Evolutionary conservation across 352 stramenopile species (phyloP).

Genomic region (Phytophthora gonapodyides): DNA sequence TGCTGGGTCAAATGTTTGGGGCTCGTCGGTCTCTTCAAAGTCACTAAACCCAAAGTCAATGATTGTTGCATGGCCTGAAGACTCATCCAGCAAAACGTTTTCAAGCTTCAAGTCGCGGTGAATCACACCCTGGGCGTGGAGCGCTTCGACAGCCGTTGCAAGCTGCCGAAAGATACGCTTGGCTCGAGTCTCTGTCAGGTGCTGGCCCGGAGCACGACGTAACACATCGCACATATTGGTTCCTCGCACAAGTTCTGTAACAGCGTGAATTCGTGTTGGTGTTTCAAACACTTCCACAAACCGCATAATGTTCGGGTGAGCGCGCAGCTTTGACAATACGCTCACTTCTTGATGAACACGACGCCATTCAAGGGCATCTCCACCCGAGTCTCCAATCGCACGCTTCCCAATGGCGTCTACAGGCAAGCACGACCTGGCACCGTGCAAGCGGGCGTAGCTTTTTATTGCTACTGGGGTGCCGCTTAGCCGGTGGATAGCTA

Average conservation of each 20-base stretch:
- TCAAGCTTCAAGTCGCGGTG: slow-evolving; percentile 82
- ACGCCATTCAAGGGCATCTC: slow-evolving; percentile 59
- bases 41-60: slow-evolving; percentile 82
- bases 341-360: slow-evolving; percentile 61
- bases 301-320: slow-evolving; percentile 50
- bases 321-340: slow-evolving; percentile 43
- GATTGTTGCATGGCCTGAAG: slow-evolving; percentile 36
- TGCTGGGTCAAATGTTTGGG: slow-evolving; percentile 9
- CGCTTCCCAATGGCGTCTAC: slow-evolving; percentile 11
- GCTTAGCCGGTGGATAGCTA: slow-evolving; percentile 51
- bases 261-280: slow-evolving; percentile 54
- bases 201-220: slow-evolving; percentile 32
- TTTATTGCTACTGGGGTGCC: slow-evolving; percentile 60
- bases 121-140: slow-evolving; percentile 63
- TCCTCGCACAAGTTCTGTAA: slow-evolving; percentile 55
- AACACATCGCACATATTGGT: slow-evolving; percentile 53
- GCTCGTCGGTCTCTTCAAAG: slow-evolving; percentile 39
- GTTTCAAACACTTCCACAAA: slow-evolving; percentile 71
- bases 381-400: slow-evolving; percentile 1
- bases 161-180: slow-evolving; percentile 52
- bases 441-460: slow-evolving; percentile 54
- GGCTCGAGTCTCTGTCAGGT: slow-evolving; percentile 42
- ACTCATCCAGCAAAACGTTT: slow-evolving; percentile 64
- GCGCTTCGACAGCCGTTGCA: slow-evolving; percentile 35
- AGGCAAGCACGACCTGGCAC: slow-evolving; percentile 40